Evolutionary conservation across 495 filamentous ascomycete genomes (phyloP).

Genomic region (Pseudomonodictys pantanalensis): DNA sequence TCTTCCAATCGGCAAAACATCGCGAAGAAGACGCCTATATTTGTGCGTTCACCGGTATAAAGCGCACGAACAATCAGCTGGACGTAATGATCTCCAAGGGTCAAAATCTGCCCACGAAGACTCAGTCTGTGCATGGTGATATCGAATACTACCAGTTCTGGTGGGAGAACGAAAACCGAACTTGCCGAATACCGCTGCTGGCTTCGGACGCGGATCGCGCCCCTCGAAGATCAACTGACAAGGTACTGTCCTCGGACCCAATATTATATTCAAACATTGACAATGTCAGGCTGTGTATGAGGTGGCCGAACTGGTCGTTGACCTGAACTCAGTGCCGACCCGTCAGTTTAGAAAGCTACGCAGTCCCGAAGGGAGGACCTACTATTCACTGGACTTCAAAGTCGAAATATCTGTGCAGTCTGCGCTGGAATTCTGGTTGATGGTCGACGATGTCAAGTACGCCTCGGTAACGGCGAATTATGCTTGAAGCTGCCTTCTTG

Average conservation of each 20-base stretch:
- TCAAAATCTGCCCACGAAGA: constrained; percentile 1
- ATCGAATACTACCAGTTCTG: neutral
- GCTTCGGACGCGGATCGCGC: neutral
- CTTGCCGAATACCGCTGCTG: neutral
- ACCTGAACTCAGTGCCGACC: constrained; percentile 9
- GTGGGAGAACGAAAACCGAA: neutral
- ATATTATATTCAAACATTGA: neutral
- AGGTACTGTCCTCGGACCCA: neutral
- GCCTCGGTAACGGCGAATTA: constrained; percentile 14
- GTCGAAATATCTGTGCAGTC: constrained; percentile 10
- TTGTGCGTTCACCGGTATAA: neutral
- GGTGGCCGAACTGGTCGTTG: constrained; percentile 3
- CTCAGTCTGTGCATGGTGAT: neutral
- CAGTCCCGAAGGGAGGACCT: neutral
- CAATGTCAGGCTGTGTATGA: constrained; percentile 5
- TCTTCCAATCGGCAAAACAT: constrained; percentile 1
- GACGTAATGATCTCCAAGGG: constrained; percentile 11
- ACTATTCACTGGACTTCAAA: neutral
- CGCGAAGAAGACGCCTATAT: constrained; percentile 7
- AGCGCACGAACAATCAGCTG: constrained; percentile 1
- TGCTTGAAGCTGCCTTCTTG: neutral
- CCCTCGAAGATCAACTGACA: neutral
- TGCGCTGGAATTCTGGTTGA: constrained; percentile 9
- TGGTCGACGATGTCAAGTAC: constrained; percentile 10
- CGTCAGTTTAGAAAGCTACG: neutral